Base-by-base conservation (phyloP, 2,329 filamentous ascomycete species). In the Colletotrichum sp. region DNA sequence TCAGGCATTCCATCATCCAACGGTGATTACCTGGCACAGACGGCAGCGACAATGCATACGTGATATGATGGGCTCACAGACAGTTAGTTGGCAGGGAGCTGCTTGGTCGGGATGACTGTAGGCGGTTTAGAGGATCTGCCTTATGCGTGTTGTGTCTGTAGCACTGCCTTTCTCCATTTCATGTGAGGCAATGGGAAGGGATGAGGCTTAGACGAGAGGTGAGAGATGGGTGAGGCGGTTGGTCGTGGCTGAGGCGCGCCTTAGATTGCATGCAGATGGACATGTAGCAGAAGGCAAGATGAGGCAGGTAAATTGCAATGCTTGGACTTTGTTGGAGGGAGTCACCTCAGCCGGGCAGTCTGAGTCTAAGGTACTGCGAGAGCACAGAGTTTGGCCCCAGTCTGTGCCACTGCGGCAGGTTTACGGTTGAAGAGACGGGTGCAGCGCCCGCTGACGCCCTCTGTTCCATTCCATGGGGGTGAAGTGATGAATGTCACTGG, bases 311-410 rank as follows among this genome's bases (percentile, higher is more conserved):
- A 21, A 47, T 21, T 21, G 43, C 43, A 51, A n/a, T 51, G 43
- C 43, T 51, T 21, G 55, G 27, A 24, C 18, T 29, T 9, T 7
- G 18, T 47, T 47, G 38, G 2, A 47, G 6, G n/a, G 38, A 43
- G 5, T n/a, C 38, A 43, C 38, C 18, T 47, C 18, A 47, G 18
- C 18, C 29, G 8, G 29, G n/a, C 38, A 18, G 38, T 47, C 38
- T 43, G 38, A 43, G 38, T 43, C 38, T 43, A 18, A n/a, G 38
- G 2, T 43, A 69, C 68, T 66, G 71, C 62, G 62, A 57, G 71
- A 73, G 71, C 71, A 73, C 71, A 73, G 71, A 73, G 71, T 73
- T 73, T 73, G 71, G 68, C 71, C 16, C 71, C 43, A 73, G 71
- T 73, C 71, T 71, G 71, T 73, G 71, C 71, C 47, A n/a, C 33